These are phyloP conservation scores for Aspergillaceae sp. DNA, from an alignment of 2,329 filamentous ascomycete genomes.

Conservation along the genomic window DNA sequence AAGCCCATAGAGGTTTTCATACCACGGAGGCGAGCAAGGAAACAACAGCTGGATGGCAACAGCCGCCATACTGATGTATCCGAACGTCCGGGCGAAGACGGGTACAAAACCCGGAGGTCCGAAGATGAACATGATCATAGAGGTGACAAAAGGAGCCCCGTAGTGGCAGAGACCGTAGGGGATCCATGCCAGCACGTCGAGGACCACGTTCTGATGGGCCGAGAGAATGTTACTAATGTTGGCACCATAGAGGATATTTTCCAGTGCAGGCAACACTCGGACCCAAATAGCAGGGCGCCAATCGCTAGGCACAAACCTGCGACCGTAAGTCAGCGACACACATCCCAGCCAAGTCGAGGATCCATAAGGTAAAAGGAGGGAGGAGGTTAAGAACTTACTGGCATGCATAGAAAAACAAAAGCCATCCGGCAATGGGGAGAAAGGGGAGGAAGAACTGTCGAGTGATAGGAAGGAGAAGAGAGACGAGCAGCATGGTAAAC, in stretches of 20 bases:
- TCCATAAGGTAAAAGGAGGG: no score
- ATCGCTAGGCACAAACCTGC: constrained; percentile 77
- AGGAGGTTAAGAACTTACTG: constrained; percentile 55
- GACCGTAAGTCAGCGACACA: constrained; percentile 11
- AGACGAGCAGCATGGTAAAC: constrained; percentile 56
- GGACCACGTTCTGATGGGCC: constrained; percentile 70
- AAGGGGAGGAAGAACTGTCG: constrained; percentile 88
- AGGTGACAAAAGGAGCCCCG: constrained; percentile 71
- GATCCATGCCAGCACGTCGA: constrained; percentile 86
- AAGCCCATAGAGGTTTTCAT: constrained; percentile 85
- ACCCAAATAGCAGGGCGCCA: constrained; percentile 94
- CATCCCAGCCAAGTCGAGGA: neutral
- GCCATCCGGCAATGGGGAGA: constrained; percentile 73
- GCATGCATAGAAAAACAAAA: constrained; percentile 86
- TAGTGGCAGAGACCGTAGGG: constrained; percentile 91
- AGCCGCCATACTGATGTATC: constrained; percentile 83
- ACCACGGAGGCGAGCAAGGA: constrained; percentile 94
- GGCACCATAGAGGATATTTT: constrained; percentile 93
- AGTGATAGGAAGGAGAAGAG: constrained; percentile 72
- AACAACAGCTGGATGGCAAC: constrained; percentile 84
- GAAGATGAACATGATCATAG: constrained; percentile 75
- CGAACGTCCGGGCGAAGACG: constrained; percentile 77
- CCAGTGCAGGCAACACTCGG: constrained; percentile 82
- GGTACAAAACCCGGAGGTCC: constrained; percentile 76
- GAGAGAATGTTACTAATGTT: constrained; percentile 95